phyloP scores from a whole-genome alignment of 2,329 filamentous ascomycete genomes.

The Trichoderma sp. region DNA sequence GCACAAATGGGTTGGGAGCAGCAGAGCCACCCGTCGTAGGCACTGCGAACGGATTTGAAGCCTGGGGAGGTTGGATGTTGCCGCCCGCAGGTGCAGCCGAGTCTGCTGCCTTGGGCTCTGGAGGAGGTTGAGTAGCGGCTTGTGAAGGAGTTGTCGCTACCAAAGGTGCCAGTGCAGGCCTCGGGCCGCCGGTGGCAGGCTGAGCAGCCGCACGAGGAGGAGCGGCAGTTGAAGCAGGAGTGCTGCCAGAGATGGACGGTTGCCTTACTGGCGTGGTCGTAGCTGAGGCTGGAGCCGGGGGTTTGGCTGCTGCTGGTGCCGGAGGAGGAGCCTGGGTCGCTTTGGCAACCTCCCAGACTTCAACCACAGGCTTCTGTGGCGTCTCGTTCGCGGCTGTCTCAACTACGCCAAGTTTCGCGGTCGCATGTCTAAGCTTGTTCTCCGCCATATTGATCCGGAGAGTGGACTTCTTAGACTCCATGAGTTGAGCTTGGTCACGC shows the following conservation, averaged over 20 bases:
- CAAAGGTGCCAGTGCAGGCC: slow-evolving; percentile 20
- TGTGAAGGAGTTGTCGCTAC: slow-evolving; percentile 9
- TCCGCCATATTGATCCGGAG: slow-evolving; percentile 78
- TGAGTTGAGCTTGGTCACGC: slow-evolving; percentile 63
- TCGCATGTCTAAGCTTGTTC: slow-evolving; percentile 61
- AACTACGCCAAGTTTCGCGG: slow-evolving; percentile 74
- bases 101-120: neutral
- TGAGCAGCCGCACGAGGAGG: slow-evolving; percentile 7
- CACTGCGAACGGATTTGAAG: slow-evolving; percentile 36
- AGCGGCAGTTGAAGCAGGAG: slow-evolving; percentile 7
- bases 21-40: slow-evolving; percentile 20
- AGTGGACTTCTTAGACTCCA: slow-evolving; percentile 72
- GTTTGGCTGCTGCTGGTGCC: slow-evolving; percentile 20
- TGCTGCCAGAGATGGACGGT: slow-evolving; percentile 24
- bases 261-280: slow-evolving; percentile 29
- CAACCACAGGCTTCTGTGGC: slow-evolving; percentile 75
- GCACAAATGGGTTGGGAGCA: slow-evolving; percentile 33
- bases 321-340: slow-evolving; percentile 35
- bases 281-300: slow-evolving; percentile 6
- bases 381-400: slow-evolving; percentile 81
- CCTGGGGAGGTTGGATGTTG: slow-evolving; percentile 27
- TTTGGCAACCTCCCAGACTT: slow-evolving; percentile 85
- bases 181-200: slow-evolving; percentile 1
- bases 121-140: neutral
- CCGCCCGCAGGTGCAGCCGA: slow-evolving; percentile 9